Evolutionary conservation across 2,329 filamentous ascomycete genomes (phyloP), one percentile per base, ranked within the genome.

Genomic region (Stenocarpella maydis): DNA sequence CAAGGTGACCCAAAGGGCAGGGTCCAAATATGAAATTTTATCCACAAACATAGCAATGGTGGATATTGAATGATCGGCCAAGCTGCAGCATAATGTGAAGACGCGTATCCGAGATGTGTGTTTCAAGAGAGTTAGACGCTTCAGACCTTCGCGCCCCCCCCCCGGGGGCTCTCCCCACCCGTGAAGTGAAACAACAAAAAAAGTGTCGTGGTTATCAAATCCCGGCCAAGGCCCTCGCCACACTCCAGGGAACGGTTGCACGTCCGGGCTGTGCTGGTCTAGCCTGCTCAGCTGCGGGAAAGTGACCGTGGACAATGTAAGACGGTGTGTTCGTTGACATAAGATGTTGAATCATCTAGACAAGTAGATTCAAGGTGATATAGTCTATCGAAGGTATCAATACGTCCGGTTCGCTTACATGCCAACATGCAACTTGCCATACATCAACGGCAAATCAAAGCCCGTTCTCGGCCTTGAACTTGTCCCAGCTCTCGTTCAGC

Each of bases 401-500:
- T 43, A 31, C 43, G 60, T 58, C n/a, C 37, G 24, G 34, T 54
- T 24, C 26, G 70, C 65, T 60, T 37, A 21, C 19, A 39, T 34
- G 6, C 31, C 24, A 34, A 31, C 34, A 39, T 58, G 52, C 66
- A 31, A 65, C 14, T 43, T 43, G 45, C 39, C 41, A 58, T 9
- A 45, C 26, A 45, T 47, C 24, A 34, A 45, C 17, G 45, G 9
- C 68, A n/a, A n/a, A n/a, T 78, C 78, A 91, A 78, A 92, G 81
- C 49, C 87, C 87, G 75, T 92, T 92, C 74, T 92, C 89, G 47
- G 85, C 81, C 80, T 91, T 92, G 77, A 92, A 92, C 77, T 90
- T 91, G 77, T 92, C 90, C 90, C 90, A 92, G 69, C 88, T 89
- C 81, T 92, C 90, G 75, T 92, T 92, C 55, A 92, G 80, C 43